Conservation (phyloP, 208 protist species). For the Acanthamoeba royreba region DNA sequence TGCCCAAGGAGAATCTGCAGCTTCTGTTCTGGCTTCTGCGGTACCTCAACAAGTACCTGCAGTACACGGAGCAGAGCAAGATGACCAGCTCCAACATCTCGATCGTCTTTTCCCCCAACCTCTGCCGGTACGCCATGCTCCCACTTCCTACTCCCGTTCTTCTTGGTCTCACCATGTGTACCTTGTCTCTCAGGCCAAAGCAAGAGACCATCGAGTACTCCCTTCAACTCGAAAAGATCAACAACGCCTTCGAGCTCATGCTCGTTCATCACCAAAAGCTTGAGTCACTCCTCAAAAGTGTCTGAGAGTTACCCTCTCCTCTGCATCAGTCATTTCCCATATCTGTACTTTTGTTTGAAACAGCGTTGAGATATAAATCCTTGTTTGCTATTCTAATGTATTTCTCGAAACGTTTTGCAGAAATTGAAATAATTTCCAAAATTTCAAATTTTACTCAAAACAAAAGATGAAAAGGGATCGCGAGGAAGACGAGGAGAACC, state of each 20-base stretch:
- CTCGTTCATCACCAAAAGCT: background rate
- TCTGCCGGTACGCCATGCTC: constrained; percentile 23
- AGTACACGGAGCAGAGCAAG: constrained; percentile 5
- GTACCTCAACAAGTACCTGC: background rate
- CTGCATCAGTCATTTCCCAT: no score
- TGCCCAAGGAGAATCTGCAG: background rate
- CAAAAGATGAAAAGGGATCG: background rate
- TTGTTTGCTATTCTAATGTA: no score
- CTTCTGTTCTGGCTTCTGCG: constrained; percentile 19
- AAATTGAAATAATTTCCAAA: background rate
- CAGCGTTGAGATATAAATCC: no score
- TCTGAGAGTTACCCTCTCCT: no score
- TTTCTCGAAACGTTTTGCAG: no score
- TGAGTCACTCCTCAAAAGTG: background rate
- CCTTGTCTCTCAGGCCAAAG: background rate
- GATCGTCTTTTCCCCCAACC: constrained; percentile 33
- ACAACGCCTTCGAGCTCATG: constrained; percentile 4
- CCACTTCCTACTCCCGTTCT: no score
- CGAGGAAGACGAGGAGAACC: background rate
- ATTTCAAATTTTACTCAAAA: background rate
- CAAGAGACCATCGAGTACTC: constrained; percentile 40
- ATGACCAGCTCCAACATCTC: constrained; percentile 16
- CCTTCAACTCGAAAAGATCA: constrained; percentile 5
- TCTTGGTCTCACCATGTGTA: no score
- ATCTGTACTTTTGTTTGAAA: no score